Conservation (phyloP, 2,329 filamentous ascomycete genomes). For the Falciphora oryzae region DNA sequence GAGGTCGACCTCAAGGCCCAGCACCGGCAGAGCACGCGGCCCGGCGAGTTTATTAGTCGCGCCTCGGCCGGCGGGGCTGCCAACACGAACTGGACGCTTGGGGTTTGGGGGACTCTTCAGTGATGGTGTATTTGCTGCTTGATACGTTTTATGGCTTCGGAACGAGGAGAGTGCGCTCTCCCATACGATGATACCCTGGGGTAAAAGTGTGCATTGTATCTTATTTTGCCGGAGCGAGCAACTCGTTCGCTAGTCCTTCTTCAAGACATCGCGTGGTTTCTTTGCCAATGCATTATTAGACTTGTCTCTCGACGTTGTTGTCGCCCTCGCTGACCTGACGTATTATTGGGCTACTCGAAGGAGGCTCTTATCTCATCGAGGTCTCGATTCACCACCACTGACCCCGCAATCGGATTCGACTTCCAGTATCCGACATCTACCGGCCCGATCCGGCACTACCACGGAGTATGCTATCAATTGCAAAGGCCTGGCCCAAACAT, state of each 20-base stretch:
- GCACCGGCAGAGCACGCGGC: constrained; percentile 60
- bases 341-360: no score
- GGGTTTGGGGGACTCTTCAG: constrained; percentile 49
- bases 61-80: constrained; percentile 26
- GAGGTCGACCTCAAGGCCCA: constrained; percentile 54
- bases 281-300: no score
- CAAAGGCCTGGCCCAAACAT: background rate
- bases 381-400: background rate
- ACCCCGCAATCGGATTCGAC: background rate
- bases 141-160: background rate
- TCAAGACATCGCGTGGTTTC: background rate
- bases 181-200: background rate
- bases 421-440: background rate
- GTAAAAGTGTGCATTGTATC: background rate
- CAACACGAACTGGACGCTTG: constrained; percentile 54
- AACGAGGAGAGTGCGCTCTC: background rate
- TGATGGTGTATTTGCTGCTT: background rate
- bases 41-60: constrained; percentile 42
- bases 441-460: no score
- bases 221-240: background rate
- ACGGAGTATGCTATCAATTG: background rate
- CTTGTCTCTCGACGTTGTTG: no score
- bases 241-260: background rate
- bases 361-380: no score
- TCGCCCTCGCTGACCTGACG: no score